Conservation (phyloP, 306 rosid genomes). For the Phaseolus lunatus region DNA sequence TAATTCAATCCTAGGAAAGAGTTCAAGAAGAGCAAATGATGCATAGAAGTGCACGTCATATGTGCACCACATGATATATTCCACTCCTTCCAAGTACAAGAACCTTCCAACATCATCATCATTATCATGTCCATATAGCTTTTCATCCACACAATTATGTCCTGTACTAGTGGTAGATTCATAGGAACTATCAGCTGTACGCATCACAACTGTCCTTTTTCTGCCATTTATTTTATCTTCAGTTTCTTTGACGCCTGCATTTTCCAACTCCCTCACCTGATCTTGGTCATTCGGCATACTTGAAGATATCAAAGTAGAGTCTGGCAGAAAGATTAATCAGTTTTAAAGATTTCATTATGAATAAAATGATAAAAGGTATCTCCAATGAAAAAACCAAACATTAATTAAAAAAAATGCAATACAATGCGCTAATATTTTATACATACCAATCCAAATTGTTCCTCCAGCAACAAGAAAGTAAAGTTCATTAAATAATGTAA, state of each 20-base stretch:
- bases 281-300: slow-evolving; percentile 49
- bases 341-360: slow-evolving; percentile 32
- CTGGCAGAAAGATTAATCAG: slow-evolving; percentile 55
- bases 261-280: slow-evolving; percentile 52
- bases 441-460: slow-evolving; percentile 97
- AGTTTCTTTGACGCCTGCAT: slow-evolving; percentile 50
- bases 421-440: slow-evolving; percentile 26
- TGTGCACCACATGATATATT: slow-evolving; percentile 98
- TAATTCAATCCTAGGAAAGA: slow-evolving; percentile 93
- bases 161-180: slow-evolving; percentile 47
- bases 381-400: slow-evolving; percentile 31
- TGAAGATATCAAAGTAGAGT: slow-evolving; percentile 59
- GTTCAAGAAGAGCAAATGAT: slow-evolving; percentile 95
- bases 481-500: slow-evolving; percentile 94
- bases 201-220: slow-evolving; percentile 51
- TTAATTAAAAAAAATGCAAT: slow-evolving; percentile 33
- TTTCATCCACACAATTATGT: slow-evolving; percentile 47
- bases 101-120: slow-evolving; percentile 88
- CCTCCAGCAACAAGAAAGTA: slow-evolving; percentile 99
- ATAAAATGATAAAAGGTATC: slow-evolving; percentile 1
- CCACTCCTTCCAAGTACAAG: slow-evolving; percentile 97
- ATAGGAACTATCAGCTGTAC: slow-evolving; percentile 43
- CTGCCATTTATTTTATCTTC: slow-evolving; percentile 56
- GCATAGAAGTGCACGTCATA: slow-evolving; percentile 99
- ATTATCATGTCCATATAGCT: slow-evolving; percentile 43